These are phyloP conservation scores for Corylus heterophylla DNA, from an alignment of 306 rosid genomes.

Conservation along the genomic window DNA sequence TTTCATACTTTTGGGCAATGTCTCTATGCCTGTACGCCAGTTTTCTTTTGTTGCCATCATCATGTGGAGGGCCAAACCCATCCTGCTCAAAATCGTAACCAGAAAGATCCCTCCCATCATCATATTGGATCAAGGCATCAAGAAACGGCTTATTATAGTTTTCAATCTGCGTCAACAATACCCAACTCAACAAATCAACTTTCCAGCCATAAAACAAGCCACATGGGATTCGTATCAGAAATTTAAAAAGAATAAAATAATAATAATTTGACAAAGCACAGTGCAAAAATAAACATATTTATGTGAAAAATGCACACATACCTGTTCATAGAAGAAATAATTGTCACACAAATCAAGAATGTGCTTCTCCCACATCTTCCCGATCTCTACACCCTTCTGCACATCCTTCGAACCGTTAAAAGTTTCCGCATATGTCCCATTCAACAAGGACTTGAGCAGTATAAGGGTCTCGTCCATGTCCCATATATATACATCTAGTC, in stretches of 20 bases:
- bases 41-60: slow-evolving; percentile 68
- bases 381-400: slow-evolving; percentile 71
- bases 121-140: slow-evolving; percentile 53
- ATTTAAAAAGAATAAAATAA: neutral
- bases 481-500: slow-evolving; percentile 71
- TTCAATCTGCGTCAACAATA: slow-evolving; percentile 69
- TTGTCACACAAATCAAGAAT: slow-evolving; percentile 78
- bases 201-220: slow-evolving; percentile 15
- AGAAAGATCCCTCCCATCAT: slow-evolving; percentile 80
- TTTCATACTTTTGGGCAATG: slow-evolving; percentile 57
- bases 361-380: slow-evolving; percentile 83
- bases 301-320: slow-evolving; percentile 37
- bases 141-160: slow-evolving; percentile 75
- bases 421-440: slow-evolving; percentile 66
- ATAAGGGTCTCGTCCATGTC: slow-evolving; percentile 98
- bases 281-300: neutral
- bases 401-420: slow-evolving; percentile 68
- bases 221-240: neutral
- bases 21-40: slow-evolving; percentile 84
- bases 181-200: slow-evolving; percentile 22
- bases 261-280: neutral
- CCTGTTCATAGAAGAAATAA: slow-evolving; percentile 83
- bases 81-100: slow-evolving; percentile 75
- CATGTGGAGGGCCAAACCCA: slow-evolving; percentile 56
- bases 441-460: slow-evolving; percentile 81